Percentiles rank a stretch among this genome's conserved stretches.
Conservation (phyloP, 495 filamentous ascomycete genomes). For the Saxophila tyrrhenica region DNA sequence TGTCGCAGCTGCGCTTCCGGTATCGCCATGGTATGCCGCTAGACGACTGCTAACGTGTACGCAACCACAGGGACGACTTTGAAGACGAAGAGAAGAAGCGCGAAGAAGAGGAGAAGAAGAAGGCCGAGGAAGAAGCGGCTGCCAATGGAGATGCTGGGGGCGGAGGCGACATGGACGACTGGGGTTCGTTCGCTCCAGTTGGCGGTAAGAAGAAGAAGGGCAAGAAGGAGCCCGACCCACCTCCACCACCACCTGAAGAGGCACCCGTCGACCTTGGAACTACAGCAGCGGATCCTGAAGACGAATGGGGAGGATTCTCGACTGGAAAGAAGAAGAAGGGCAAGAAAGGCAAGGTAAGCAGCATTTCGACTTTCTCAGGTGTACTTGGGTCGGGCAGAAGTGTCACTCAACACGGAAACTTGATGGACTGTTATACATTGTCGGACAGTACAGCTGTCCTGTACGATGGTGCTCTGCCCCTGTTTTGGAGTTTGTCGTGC, state of each 20-base stretch:
- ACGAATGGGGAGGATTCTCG: constrained; percentile 30
- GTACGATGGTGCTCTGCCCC: background rate
- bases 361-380: background rate
- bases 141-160: background rate
- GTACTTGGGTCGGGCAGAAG: background rate
- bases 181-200: constrained; percentile 25
- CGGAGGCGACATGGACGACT: constrained; percentile 27
- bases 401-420: background rate
- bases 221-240: constrained; percentile 15
- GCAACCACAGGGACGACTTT: constrained; percentile 5
- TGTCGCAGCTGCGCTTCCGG: too few species aligned
- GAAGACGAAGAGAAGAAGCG: constrained; percentile 24
- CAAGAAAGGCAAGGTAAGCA: constrained; percentile 25
- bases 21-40: background rate
- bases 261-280: constrained; percentile 11
- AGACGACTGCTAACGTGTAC: background rate
- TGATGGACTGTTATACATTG: background rate
- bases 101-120: constrained; percentile 30
- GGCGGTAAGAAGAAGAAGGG: constrained; percentile 20
- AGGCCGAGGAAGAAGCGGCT: constrained; percentile 17
- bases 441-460: background rate
- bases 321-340: constrained; percentile 26
- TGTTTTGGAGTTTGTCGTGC: background rate
- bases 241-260: background rate
- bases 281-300: constrained; percentile 12